These are phyloP conservation scores for Linaria vulgaris DNA, from an alignment of 257 asterid genomes.

Conservation along the genomic window DNA sequence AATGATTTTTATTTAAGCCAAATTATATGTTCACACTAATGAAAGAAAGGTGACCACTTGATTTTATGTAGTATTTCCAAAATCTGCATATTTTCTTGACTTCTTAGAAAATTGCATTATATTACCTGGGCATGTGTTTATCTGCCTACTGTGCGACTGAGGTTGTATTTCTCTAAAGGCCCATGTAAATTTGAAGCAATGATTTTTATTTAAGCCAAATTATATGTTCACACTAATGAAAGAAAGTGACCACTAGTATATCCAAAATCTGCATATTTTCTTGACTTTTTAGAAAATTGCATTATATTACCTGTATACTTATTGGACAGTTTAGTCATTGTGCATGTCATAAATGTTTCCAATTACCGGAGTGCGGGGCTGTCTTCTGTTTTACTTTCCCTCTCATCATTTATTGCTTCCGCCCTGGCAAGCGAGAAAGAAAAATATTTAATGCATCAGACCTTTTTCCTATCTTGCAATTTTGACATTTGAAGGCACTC, in stretches of 20 bases:
- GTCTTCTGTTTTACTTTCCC: not conserved
- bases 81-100: conserved; percentile 6
- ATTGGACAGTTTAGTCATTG: conserved; percentile 8
- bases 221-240: conserved; percentile 5
- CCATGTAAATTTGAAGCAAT: conserved; percentile 6
- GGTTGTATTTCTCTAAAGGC: too few species aligned
- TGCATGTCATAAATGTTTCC: not conserved
- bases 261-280: not conserved
- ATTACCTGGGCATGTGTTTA: too few species aligned
- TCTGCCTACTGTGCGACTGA: too few species aligned
- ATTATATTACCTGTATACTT: conserved; percentile 9
- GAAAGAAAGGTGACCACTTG: not conserved
- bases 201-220: conserved; percentile 1
- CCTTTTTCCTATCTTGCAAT: not conserved
- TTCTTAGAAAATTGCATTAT: conserved; percentile 17
- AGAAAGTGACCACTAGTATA: not conserved
- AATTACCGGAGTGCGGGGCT: not conserved
- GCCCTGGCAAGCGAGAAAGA: conserved; percentile 2
- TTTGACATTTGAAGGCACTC: conserved; percentile 8
- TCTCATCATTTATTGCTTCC: conserved; percentile 5
- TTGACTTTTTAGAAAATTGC: conserved; percentile 18
- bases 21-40: conserved; percentile 1
- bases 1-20: conserved; percentile 7
- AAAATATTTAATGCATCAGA: not conserved
- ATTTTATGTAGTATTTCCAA: not conserved